These are phyloP conservation scores for Rauvolfia tetraphylla DNA, from an alignment of 257 asterid genomes.

Conservation along the genomic window DNA sequence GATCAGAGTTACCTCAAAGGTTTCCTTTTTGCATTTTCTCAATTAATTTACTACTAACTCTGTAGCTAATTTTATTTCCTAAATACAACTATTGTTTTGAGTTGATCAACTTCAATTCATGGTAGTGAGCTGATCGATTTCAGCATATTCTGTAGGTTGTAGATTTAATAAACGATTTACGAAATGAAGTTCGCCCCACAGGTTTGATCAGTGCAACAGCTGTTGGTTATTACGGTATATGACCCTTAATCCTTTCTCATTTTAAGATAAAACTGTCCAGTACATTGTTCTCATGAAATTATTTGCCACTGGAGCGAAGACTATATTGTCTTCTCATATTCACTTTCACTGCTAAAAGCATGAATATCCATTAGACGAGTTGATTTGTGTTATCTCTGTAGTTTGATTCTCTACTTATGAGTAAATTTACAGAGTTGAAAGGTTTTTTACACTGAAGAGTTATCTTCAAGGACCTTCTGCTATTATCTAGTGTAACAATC, in stretches of 20 bases:
- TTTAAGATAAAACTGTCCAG: not conserved
- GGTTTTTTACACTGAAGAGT: not conserved
- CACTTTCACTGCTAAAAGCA: not conserved
- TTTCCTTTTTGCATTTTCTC: constrained; percentile 22
- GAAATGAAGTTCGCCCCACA: constrained; percentile 56
- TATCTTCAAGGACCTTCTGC: not conserved
- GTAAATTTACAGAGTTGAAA: not conserved
- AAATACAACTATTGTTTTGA: not conserved
- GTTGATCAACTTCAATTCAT: not conserved
- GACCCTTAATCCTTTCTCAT: not conserved
- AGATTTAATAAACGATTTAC: constrained; percentile 55
- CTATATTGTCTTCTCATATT: not conserved
- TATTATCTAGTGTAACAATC: not conserved
- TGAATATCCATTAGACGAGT: not conserved
- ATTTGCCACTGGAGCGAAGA: not conserved
- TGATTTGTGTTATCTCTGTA: not conserved
- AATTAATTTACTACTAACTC: not conserved
- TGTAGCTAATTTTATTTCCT: not conserved
- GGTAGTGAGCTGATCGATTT: constrained; percentile 2
- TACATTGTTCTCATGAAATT: not conserved
- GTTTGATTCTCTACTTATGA: not conserved
- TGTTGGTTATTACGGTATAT: constrained; percentile 85
- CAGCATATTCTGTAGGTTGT: constrained; percentile 50
- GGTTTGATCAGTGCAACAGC: constrained; percentile 91
- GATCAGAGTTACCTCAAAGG: constrained; percentile 76